phyloP scores from a whole-genome alignment of 441 rosid species.

The Corymbia citriodora region DNA sequence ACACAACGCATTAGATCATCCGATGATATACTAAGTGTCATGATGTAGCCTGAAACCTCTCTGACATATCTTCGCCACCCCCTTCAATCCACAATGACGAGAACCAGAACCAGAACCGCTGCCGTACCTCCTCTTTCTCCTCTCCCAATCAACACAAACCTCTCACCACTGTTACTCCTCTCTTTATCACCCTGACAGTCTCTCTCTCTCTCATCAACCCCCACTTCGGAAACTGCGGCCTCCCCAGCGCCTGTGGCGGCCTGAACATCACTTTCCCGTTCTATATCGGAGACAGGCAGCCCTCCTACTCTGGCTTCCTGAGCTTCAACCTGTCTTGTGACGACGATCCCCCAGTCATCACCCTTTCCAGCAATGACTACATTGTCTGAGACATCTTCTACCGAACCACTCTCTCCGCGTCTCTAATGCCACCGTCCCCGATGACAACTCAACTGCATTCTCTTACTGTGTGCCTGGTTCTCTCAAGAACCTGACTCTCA shows the following conservation, averaged over 20 bases:
- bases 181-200: conserved; percentile 2
- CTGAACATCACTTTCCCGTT: conserved; percentile 34
- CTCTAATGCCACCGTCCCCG: conserved; percentile 8
- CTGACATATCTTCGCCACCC: neutral
- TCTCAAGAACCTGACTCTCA: conserved; percentile 22
- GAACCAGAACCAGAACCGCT: neutral
- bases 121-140: neutral
- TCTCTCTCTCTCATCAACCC: conserved; percentile 11
- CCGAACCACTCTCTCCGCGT: conserved; percentile 25
- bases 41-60: too few relatives aligned
- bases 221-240: conserved; percentile 17
- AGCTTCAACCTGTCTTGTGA: conserved; percentile 36
- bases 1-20: too few relatives aligned
- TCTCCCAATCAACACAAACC: neutral
- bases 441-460: neutral
- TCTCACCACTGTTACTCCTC: neutral
- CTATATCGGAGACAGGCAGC: conserved; percentile 11
- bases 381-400: conserved; percentile 24
- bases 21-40: too few relatives aligned
- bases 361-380: conserved; percentile 2
- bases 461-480: neutral
- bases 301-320: conserved; percentile 33
- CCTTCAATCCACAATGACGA: neutral
- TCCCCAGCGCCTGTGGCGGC: conserved; percentile 22
- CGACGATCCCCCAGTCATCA: conserved; percentile 9